Evolutionary conservation across 1,139 yeast species (phyloP), one percentile per base, ranked within the genome.

Genomic region (Hyphopichia khmerensis): DNA sequence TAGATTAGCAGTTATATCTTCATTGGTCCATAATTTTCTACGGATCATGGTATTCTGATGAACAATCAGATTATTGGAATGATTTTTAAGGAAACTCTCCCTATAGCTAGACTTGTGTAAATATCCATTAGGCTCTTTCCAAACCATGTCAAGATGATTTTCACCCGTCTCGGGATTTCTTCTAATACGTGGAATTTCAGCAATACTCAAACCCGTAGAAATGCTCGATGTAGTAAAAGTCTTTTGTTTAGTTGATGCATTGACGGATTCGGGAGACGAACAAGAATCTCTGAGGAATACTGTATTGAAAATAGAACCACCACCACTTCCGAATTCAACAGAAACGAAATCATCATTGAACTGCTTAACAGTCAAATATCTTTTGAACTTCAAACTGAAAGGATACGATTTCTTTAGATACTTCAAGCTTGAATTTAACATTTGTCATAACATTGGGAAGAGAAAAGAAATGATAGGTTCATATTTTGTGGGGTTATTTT

Each of bases 271-370:
- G 0, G 66, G 54, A 3, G 80, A 66, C 3, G 62, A 59, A 40
- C 88, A 82, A 0, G 89, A 72, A 53, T 87, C 95, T 48, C 95
- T 68, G 32, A 87, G 66, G 53, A 86, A 84, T 2, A 79, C 61
- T 45, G 76, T 79, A 46, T 73, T 72, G 59, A 74, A 83, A 29
- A 71, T 65, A 17, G 76, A 71, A 0, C 62, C 56, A 10, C 52
- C 46, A 8, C 54, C 56, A 17, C 58, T 51, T 40, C 54, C 50
- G 31, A 64, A 44, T 4, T 43, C 40, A 2, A 65, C 51, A 0
- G 61, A 46, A 32, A 63, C 56, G 40, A 48, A 54, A 13, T 57
- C 51, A 35, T 59, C 47, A 44, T 56, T 48, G 40, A 44, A 54
- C 14, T 44, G 35, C 13, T 40, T 40, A 8, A 50, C 15, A 14